Base-by-base conservation (phyloP, 2,329 filamentous ascomycete genomes). In the Fusarium duplospermum region DNA sequence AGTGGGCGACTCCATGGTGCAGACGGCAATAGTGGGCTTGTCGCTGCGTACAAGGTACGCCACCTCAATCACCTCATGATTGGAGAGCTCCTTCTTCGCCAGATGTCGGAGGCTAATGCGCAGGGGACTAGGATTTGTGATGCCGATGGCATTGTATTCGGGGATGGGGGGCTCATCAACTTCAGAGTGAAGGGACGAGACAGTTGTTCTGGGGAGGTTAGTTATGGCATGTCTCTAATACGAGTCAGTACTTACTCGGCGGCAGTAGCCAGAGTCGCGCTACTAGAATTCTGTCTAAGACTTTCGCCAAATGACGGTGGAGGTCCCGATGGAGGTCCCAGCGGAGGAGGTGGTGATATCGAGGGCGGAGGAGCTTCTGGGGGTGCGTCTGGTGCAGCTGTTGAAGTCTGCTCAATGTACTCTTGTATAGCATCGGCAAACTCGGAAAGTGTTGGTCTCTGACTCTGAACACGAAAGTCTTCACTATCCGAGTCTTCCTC, bases 61-160 rank as follows among this genome's bases (percentile, higher is more conserved):
- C 18, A 75, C 64, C 13, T 80, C 67, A 36, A 77, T 45, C 10
- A 80, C 69, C 31, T 80, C 78, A 6, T 77, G 67, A 64, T 74
- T 74, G 56, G 70, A 71, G 31, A 80, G 72, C 38, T 77, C 77
- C 20, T 76, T 77, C 60, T 80, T 80, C 52, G 71, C 69, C 13
- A 80, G 20, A 62, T 80, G 78, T 24, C 71, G 70, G 33, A 80
- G 73, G 50, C 62, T 72, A 52, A 80, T 77, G 54, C 67, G 60
- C 1, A 77, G 62, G 7, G 78, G 78, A 1, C 76, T 72, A 38
- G 72, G 77, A 61, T 76, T 72, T 56, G 75, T 73, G 67, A 79
- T 74, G 40, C 72, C 73, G 14, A 79, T 77, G 50, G 78, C 75
- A 40, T 79, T 69, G 69, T 78, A 78, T 42, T 77, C 76, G 10